Base-by-base conservation (phyloP, 2,329 filamentous ascomycete species). In the Talaromyces sp. region DNA sequence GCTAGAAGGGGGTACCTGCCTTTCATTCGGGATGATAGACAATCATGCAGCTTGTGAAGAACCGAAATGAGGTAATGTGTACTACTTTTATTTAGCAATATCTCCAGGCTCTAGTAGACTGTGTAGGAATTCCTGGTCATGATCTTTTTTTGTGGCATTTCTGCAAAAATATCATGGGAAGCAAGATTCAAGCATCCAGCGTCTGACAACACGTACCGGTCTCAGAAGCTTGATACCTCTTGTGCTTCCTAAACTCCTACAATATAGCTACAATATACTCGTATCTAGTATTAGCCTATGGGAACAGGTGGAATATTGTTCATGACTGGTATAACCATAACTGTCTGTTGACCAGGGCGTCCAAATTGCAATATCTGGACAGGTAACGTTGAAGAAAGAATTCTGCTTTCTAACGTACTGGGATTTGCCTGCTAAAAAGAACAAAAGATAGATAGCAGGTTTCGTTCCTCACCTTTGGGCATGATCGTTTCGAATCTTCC, bases 1-100 rank as follows among this genome's bases (percentile, higher is more conserved):
- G 32, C 35, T 39, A 27, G 17, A 22, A 41, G 24, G 37, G 56
- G 54, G 54, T 57, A 57, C 56, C 56, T 59, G 51, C 54, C 54
- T 50, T 29, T 50, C 10, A 6, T 22, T 36, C 16, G 35, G 48
- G 30, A 36, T 16, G 33, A 43, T 9, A 24, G 6, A 35, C 1
- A 48, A 49, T 33, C 10, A 14, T 40, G 4, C 32, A 45, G 42
- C 7, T 27, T 29, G 13, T 37, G 20, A 47, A 40, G 47, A 51
- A 57, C 22, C 22, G 4, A 37, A 22, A 58, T 47, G 49, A 53
- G 49, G 47, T 58, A 49, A 51, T 51, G 2, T 47, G 49, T 56
- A 51, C 33, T 35, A 56, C 50, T 4, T n/a, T 24, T 4, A n/a
- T 41, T n/a, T 13, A 30, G 20, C 14, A 24, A 5, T 4, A 9